A percentile compares a stretch with the other conserved stretches of the same genome.
phyloP scores from a whole-genome alignment of 2,329 filamentous ascomycete genomes.

The Aspergillus phoenicis region DNA sequence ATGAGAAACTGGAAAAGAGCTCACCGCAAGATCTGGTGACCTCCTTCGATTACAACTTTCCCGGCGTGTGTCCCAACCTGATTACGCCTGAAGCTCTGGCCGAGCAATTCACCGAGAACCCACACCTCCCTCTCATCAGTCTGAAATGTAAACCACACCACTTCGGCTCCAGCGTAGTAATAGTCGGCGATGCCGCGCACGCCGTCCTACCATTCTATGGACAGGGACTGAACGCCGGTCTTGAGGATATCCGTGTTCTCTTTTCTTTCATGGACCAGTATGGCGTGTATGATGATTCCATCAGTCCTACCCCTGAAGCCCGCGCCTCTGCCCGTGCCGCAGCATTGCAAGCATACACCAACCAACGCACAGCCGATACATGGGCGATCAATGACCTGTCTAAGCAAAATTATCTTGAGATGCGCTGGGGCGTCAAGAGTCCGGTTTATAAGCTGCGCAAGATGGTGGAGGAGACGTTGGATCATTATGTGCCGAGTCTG shows the following conservation, averaged over 20 bases:
- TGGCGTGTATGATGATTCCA: constrained; percentile 42
- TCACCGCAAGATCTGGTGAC: constrained; percentile 70
- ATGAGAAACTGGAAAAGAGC: constrained; percentile 64
- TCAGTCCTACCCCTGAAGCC: constrained; percentile 39
- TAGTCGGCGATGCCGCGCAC: constrained; percentile 91
- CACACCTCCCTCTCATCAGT: constrained; percentile 88
- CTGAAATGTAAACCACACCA: constrained; percentile 93
- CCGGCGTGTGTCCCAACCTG: constrained; percentile 70
- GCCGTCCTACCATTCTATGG: constrained; percentile 99
- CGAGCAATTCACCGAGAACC: constrained; percentile 76
- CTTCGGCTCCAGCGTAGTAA: constrained; percentile 73
- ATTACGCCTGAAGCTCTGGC: constrained; percentile 65
- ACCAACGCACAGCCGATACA: constrained; percentile 73
- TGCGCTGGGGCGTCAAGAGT: constrained; percentile 82
- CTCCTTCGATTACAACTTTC: constrained; percentile 85
- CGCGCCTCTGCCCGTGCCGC: constrained; percentile 46
- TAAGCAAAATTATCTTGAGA: constrained; percentile 88
- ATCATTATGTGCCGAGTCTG: constrained; percentile 70
- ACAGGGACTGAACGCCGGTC: constrained; percentile 94
- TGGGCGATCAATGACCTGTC: constrained; percentile 92
- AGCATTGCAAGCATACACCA: constrained; percentile 73
- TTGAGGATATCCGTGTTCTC: constrained; percentile 89
- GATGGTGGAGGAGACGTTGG: constrained; percentile 79
- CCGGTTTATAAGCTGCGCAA: constrained; percentile 80
- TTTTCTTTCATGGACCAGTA: constrained; percentile 79